Conservation (phyloP, 768 basidiomycete species). For the Macrocybe gigantea region DNA sequence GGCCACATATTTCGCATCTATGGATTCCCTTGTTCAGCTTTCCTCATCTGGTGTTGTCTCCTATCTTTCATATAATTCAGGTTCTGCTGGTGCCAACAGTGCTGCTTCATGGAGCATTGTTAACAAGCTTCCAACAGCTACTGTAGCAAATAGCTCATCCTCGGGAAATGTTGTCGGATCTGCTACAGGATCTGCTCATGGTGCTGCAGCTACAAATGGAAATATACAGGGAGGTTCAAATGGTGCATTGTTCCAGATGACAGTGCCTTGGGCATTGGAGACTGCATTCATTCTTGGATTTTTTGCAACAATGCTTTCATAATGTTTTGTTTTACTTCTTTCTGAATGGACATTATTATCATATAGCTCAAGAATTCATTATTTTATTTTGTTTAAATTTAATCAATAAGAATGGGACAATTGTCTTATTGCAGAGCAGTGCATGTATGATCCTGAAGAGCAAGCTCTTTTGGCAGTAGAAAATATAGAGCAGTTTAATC, state of each 20-base stretch:
- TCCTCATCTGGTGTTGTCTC: conserved; percentile 52
- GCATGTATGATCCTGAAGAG: background rate
- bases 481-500: conserved; percentile 15
- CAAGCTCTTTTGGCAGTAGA: conserved; percentile 1
- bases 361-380: too few relatives aligned
- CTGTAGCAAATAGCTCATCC: conserved; percentile 20
- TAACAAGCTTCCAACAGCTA: conserved; percentile 34
- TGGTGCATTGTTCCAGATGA: background rate
- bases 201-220: conserved; percentile 1
- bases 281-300: too few relatives aligned
- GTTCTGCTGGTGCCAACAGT: conserved; percentile 35
- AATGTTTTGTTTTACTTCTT: too few relatives aligned
- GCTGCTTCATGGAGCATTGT: conserved; percentile 45
- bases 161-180: conserved; percentile 1
- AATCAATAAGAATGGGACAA: too few relatives aligned
- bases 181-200: conserved; percentile 8
- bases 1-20: conserved; percentile 61
- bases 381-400: too few relatives aligned
- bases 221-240: background rate
- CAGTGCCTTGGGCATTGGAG: too few relatives aligned
- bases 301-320: too few relatives aligned
- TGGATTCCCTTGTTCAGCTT: conserved; percentile 60
- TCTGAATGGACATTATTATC: too few relatives aligned
- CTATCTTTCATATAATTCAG: conserved; percentile 52
- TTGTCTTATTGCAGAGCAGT: background rate